Base-by-base conservation (phyloP, 352 stramenopile genomes). In the Phytopythium montanum region DNA sequence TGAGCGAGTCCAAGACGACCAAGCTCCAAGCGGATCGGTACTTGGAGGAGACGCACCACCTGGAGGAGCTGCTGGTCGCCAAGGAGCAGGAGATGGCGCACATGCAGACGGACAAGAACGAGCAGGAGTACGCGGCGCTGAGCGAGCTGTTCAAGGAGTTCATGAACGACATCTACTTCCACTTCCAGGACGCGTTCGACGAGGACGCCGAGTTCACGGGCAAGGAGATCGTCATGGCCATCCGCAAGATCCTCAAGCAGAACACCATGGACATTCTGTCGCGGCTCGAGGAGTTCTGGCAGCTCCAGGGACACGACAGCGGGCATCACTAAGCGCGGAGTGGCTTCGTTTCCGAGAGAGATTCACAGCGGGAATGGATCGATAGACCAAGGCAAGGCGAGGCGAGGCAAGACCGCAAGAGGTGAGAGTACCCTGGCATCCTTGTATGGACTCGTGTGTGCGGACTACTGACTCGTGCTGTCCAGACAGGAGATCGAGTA, bases 131-230 rank as follows among this genome's bases (percentile, higher is more conserved):
- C 46, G 70, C 72, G 13, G 76, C 76, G 38, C 57, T 88, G 50
- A 88, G 73, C 53, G 80, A 88, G 50, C 57, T 91, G 26, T 75
- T 93, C 44, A 93, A 93, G 64, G 84, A 90, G 62, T 85, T 89
- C 60, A 93, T 93, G 84, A 92, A 93, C 80, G 84, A 91, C 65
- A 86, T 93, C 57, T 93, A 93, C 69, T 91, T 92, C 59, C 76
- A 89, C 38, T 93, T 88, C 65, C 84, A 93, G 60, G 81, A 93
- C 57, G 81, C 81, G 10, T 93, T 93, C 44, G 84, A 93, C 34
- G 84, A 93, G 68, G 84, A 93, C 23, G 80, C 71, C 3, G 84
- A 93, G 63, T 93, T 92, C 56, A 90, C 81, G 10, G 84, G 84
- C 31, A 90, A 90, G 55, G 84, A 93, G 58, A 86, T 90, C 60